Evolutionary conservation across 2,329 filamentous ascomycete genomes (phyloP).

Genomic region (Penicillium paneum): DNA sequence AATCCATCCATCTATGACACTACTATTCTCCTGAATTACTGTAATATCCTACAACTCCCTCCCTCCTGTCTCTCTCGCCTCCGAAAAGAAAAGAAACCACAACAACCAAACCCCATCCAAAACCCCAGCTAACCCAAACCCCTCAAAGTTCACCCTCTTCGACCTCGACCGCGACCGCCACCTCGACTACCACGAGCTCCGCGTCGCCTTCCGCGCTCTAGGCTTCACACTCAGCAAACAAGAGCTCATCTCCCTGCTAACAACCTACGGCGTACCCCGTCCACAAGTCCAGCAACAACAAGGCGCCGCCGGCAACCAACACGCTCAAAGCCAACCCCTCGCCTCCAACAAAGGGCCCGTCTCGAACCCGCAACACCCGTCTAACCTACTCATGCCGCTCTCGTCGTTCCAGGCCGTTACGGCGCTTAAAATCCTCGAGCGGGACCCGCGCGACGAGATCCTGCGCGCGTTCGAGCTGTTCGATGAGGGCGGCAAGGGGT

Average conservation of each 20-base stretch:
- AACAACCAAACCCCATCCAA: not conserved
- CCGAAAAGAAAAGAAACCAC: not conserved
- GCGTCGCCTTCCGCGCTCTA: conserved; percentile 90
- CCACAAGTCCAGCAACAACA: conserved; percentile 49
- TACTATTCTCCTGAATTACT: not conserved
- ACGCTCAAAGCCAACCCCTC: conserved; percentile 33
- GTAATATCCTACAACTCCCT: not conserved
- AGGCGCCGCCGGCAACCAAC: conserved; percentile 2
- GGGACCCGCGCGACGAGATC: conserved; percentile 89
- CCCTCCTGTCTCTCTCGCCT: not conserved
- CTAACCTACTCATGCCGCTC: conserved; percentile 68
- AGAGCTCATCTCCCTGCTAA: conserved; percentile 77
- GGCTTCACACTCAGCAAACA: conserved; percentile 88
- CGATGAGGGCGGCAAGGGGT: conserved; percentile 86
- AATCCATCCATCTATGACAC: not conserved
- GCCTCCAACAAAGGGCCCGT: conserved; percentile 21
- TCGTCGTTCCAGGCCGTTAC: conserved; percentile 72
- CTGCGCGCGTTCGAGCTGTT: conserved; percentile 88
- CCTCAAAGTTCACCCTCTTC: conserved; percentile 78
- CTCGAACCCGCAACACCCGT: conserved; percentile 57
- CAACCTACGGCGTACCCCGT: conserved; percentile 73
- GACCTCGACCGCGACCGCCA: conserved; percentile 92
- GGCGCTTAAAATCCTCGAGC: conserved; percentile 72
- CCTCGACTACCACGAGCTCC: conserved; percentile 97
- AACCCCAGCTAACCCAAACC: not conserved